Percentiles rank a stretch among this genome's conserved stretches.
Conservation (phyloP, 2,329 filamentous ascomycete genomes). For the Phaeomoniella chlamydospora region DNA sequence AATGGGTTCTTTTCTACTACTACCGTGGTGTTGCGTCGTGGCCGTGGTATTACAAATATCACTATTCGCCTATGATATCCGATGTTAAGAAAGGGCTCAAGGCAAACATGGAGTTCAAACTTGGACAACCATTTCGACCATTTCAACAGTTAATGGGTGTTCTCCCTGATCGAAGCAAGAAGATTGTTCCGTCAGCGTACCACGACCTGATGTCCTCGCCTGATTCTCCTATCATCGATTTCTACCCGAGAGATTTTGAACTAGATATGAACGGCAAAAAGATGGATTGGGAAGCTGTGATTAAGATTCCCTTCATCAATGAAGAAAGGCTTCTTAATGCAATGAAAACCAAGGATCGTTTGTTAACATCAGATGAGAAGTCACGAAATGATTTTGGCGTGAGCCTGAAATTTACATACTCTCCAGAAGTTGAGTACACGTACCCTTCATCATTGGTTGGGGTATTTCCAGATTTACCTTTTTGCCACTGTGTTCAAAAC, state of each 20-base stretch:
- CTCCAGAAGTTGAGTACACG: constrained; percentile 57
- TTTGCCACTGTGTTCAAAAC: constrained; percentile 88
- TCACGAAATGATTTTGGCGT: constrained; percentile 82
- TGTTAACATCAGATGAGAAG: constrained; percentile 66
- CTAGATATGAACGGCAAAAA: constrained; percentile 99
- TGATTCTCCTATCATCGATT: constrained; percentile 88
- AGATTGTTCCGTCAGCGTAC: constrained; percentile 78
- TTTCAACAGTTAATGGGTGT: constrained; percentile 98
- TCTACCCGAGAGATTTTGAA: constrained; percentile 93
- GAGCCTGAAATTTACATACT: constrained; percentile 83
- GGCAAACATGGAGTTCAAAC: constrained; percentile 79
- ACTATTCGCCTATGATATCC: constrained; percentile 95
- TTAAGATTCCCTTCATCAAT: constrained; percentile 98
- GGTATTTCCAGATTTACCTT: constrained; percentile 74
- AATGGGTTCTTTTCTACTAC: constrained; percentile 98
- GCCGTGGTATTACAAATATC: constrained; percentile 96
- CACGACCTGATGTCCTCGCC: constrained; percentile 85
- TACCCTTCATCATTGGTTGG: constrained; percentile 83
- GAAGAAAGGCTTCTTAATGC: constrained; percentile 71
- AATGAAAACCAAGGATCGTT: constrained; percentile 70
- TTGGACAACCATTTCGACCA: constrained; percentile 88
- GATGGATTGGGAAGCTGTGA: constrained; percentile 98
- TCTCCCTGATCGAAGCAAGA: constrained; percentile 90
- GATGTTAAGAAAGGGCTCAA: constrained; percentile 80
- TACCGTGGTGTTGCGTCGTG: constrained; percentile 94